Evolutionary conservation across 257 asterid genomes (phyloP), one percentile per base, ranked within the genome.

Genomic region (Solanum etuberosum): DNA sequence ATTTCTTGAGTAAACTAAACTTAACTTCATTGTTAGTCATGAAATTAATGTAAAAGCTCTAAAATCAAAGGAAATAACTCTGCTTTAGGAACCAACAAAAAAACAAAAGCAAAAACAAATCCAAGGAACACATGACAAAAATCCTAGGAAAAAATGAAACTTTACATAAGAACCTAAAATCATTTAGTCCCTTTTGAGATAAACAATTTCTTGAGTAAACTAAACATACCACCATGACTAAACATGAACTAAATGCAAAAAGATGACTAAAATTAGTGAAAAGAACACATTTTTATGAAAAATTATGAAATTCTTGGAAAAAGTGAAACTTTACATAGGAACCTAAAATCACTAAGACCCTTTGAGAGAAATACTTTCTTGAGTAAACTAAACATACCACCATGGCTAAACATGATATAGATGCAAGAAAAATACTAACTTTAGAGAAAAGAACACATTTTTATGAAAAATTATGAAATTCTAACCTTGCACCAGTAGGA

Each of bases 401-500:
- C 31, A 67, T 23, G 40, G 31, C 14, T 72, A 38, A 86, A 20
- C 27, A 76, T 4, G 43, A 34, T 3, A 2, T 16, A 59, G 34
- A 38, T 68, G 25, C 15, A n/a, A 27, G 4, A 15, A 29, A 76
- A 14, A 1, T 35, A 78, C 43, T 3, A 54, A 35, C 3, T 8
- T 16, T 57, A 73, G 42, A 65, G 42, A 1, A 21, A 48, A 85
- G n/a, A 82, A 23, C 5, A 48, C 9, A 51, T 38, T 29, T 27
- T 32, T 37, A 5, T 23, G 27, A 25, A 6, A 48, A 87, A 48
- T 3, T 15, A 67, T 71, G 18, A 29, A 1, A 85, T 18, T 48
- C 89, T 34, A 88, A 93, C 99, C 99, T 93, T 90, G 90, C 87
- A 86, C 88, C 91, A 92, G 94, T 87, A 74, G 95, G 67, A 77